Evolutionary conservation across 257 asterid species (phyloP), one percentile per base, ranked within the genome.

Genomic region (Leonotis leonurus): DNA sequence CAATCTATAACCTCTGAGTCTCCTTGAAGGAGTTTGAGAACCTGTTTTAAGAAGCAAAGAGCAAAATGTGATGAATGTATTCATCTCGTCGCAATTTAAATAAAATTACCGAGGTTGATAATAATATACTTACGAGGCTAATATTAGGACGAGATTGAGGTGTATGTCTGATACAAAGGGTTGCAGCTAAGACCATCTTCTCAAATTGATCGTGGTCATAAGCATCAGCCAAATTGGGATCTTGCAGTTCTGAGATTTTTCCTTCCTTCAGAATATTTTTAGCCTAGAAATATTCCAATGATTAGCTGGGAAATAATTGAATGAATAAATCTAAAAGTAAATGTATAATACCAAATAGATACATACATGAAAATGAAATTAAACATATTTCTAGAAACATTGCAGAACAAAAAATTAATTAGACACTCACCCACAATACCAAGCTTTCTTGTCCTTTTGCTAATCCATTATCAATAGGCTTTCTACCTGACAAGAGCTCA

Each of bases 401-500:
- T 27, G 50, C 30, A 33, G 13, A 54, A 48, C 53, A 58, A 4
- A 46, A 56, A 11, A 6, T n/a, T n/a, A 1, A 3, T 9, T 62
- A 68, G 64, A 60, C 56, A 69, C 90, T 68, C 66, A 89, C 97
- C 97, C 97, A 89, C 79, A 83, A 71, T 16, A 86, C 89, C 74
- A 89, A 78, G 85, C 90, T 86, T 65, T 73, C 85, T 56, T 82
- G 83, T 45, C 93, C 97, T 67, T 78, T 81, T 37, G 81, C 74
- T 56, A 65, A 76, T 56, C 72, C 75, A 33, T 75, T 78, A 56
- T 84, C 90, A 11, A 89, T 86, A 61, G 97, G 87, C 71, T 86
- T 86, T 78, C 87, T 77, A 29, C 97, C 95, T 16, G 95, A 84
- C 70, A 86, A 74, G 72, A 89, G 95, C 83, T 89, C 97, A 32